Conservation (phyloP, 163 green algal genomes). For the Chlorella variabilis region DNA sequence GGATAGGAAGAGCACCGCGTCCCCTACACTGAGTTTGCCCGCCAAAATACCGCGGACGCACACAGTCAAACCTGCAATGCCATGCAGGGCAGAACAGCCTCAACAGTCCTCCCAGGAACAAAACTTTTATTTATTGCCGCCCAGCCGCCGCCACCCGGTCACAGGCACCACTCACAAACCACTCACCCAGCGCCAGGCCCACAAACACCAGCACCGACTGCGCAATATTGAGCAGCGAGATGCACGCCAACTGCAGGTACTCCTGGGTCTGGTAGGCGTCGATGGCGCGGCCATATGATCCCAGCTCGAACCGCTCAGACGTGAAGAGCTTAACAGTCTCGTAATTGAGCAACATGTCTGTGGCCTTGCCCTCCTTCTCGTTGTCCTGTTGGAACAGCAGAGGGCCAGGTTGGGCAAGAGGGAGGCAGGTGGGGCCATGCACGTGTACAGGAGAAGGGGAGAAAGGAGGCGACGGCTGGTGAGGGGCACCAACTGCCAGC, state of each 20-base stretch:
- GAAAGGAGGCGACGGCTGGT: too few species aligned
- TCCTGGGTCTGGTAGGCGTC: conserved; percentile 62
- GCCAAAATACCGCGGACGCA: conserved; percentile 66
- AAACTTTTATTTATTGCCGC: too few species aligned
- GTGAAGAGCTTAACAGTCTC: conserved; percentile 88
- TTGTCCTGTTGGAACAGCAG: conserved; percentile 65
- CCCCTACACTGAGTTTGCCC: conserved; percentile 79
- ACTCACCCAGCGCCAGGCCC: conserved; percentile 54
- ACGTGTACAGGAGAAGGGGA: too few species aligned
- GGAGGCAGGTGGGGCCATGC: too few species aligned
- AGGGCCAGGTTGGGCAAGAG: neutral
- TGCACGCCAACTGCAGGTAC: conserved; percentile 65
- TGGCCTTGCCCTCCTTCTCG: conserved; percentile 60
- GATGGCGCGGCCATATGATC: conserved; percentile 53
- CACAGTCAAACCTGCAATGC: conserved; percentile 69
- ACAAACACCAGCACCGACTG: conserved; percentile 79
- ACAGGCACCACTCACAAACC: neutral
- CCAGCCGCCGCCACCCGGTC: neutral
- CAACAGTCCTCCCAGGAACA: too few species aligned
- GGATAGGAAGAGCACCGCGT: conserved; percentile 89
- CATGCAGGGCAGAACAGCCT: neutral
- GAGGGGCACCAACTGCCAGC: too few species aligned
- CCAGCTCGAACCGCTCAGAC: conserved; percentile 79
- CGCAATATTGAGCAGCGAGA: conserved; percentile 79
- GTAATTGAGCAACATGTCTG: conserved; percentile 83